These are phyloP conservation scores for Corylus americana DNA, from an alignment of 306 rosid genomes.

Conservation along the genomic window DNA sequence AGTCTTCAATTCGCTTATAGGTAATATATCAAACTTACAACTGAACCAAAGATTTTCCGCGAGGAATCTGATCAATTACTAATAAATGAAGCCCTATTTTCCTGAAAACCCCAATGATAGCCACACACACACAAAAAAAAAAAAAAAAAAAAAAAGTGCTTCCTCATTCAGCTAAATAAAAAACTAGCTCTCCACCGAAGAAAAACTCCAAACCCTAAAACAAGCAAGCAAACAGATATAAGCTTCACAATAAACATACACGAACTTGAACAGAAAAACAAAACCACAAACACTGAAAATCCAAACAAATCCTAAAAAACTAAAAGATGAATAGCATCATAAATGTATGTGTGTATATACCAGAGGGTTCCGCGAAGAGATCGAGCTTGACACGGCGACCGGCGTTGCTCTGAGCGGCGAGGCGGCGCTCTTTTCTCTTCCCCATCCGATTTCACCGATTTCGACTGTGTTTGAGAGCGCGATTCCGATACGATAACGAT, in stretches of 20 bases:
- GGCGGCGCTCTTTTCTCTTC: constrained; percentile 94
- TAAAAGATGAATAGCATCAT: not conserved
- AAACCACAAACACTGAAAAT: not conserved
- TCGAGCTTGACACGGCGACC: constrained; percentile 99
- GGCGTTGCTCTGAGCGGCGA: constrained; percentile 73
- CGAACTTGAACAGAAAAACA: not conserved
- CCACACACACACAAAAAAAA: not conserved
- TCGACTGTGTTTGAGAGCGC: constrained; percentile 1
- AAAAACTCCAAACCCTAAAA: not conserved
- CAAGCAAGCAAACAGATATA: not conserved
- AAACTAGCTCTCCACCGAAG: not conserved
- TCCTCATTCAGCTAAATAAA: not conserved
- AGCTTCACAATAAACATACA: not conserved
- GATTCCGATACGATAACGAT: too few relatives aligned
- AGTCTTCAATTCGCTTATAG: not conserved
- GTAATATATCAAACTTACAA: not conserved
- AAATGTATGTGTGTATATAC: constrained; percentile 31
- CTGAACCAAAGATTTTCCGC: not conserved
- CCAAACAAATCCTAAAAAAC: not conserved
- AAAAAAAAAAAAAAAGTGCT: not conserved
- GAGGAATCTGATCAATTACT: not conserved
- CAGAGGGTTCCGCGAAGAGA: constrained; percentile 98
- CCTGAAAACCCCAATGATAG: not conserved
- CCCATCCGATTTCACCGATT: constrained; percentile 57
- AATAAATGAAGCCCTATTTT: not conserved